Base-by-base conservation (phyloP, 352 stramenopile species). In the Phytopythium sindhum region DNA sequence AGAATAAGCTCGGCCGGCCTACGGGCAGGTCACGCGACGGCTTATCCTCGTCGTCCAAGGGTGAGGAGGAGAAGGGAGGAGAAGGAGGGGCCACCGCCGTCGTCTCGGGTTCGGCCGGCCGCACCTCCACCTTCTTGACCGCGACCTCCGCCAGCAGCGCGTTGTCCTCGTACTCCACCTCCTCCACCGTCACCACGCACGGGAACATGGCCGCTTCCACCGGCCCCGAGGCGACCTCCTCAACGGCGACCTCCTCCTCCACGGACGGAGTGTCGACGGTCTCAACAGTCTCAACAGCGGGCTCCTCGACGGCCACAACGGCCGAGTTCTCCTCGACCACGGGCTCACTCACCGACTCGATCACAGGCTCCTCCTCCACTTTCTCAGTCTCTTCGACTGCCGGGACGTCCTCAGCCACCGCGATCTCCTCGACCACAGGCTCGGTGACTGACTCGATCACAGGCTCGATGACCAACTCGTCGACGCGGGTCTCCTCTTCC, bases 111-210 rank as follows among this genome's bases (percentile, higher is more conserved):
- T 51, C 54, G 6, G n/a, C 54, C 9, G 52, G 21, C 21, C 52
- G 52, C 52, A 58, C 41, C 17, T 52, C 61, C 21, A 56, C 51
- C 51, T 44, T 56, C 15, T 57, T 42, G 17, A 47, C 48, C 19
- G 35, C 52, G 10, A 42, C 52, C 29, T 44, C 29, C 1, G 8
- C 51, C 31, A 14, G 4, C 8, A 45, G 21, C 10, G 17, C 33
- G 19, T 23, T 31, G 21, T 58, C 48, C 48, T 55, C 48, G 24
- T 14, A 7, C 48, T 35, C 26, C 12, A 55, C 26, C 48, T 55
- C 48, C 26, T 55, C 48, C 26, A 55, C 48, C 26, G 26, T 24
- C 48, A 55, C 48, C 5, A 24, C 26, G 26, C 26, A 24, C 5
- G 48, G 26, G 26, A 55, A 37, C 15, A 37, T 19, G 48, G 15